A percentile compares a stretch with the other conserved stretches of the same genome.
These are phyloP conservation scores for Cryomyces minteri DNA, from an alignment of 495 filamentous ascomycete genomes.

Conservation along the genomic window DNA sequence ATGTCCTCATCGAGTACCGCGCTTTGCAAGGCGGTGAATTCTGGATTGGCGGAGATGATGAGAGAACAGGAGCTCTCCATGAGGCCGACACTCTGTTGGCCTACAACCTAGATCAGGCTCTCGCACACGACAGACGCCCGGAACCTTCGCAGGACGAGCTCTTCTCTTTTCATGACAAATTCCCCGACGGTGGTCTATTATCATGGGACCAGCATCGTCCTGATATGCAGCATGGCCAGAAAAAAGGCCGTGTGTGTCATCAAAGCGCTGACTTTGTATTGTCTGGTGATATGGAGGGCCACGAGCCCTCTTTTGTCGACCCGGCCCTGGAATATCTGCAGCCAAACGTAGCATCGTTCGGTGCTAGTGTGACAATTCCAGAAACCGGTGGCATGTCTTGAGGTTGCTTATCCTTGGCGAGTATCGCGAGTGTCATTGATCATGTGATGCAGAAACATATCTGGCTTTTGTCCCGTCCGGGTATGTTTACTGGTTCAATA, in stretches of 20 bases:
- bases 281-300: neutral
- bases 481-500: no score
- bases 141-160: neutral
- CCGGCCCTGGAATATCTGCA: neutral
- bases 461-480: no score
- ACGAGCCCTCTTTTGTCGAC: neutral
- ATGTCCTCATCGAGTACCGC: conserved; percentile 12
- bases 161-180: neutral
- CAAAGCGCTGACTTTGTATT: neutral
- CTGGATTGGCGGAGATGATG: conserved; percentile 21
- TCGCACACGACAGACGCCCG: neutral
- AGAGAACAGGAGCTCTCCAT: neutral
- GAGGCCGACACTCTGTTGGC: neutral
- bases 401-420: no score
- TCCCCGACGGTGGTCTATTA: no score
- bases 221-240: neutral
- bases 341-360: neutral
- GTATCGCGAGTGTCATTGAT: no score
- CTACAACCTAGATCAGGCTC: neutral
- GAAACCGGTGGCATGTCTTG: no score
- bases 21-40: conserved; percentile 20
- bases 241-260: neutral
- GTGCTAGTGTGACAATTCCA: no score
- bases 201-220: no score
- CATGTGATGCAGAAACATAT: no score